Percentiles rank a stretch among this genome's conserved stretches.
Conservation (phyloP, 768 basidiomycete species). For the Leccinellum albellum region DNA sequence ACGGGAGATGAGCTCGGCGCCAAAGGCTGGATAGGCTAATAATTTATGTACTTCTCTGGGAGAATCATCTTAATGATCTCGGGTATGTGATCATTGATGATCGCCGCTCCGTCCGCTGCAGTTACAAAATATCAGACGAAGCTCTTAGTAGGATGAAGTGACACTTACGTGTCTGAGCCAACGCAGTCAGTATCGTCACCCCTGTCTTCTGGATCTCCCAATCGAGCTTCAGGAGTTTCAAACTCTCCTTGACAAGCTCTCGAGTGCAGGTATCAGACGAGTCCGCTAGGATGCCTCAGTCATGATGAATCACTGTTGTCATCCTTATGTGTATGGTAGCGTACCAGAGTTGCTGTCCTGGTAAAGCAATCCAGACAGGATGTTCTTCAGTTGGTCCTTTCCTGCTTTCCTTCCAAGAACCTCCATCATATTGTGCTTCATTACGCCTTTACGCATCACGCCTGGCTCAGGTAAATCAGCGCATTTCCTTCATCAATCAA, state of each 20-base stretch:
- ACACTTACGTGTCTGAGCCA: constrained; percentile 18
- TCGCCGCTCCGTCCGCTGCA: neutral
- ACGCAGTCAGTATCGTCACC: constrained; percentile 20
- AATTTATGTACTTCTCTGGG: neutral
- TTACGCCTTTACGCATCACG: constrained; percentile 13
- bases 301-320: too few relatives aligned
- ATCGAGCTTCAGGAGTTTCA: neutral
- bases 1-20: neutral
- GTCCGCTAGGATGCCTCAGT: constrained; percentile 5
- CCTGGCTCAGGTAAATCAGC: constrained; percentile 5
- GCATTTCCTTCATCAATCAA: neutral
- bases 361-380: constrained; percentile 19
- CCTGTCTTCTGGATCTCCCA: constrained; percentile 25
- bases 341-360: constrained; percentile 18
- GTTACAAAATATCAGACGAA: neutral
- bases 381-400: constrained; percentile 13
- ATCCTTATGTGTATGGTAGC: too few relatives aligned
- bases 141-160: neutral
- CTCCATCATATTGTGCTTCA: constrained; percentile 13
- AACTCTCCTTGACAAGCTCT: constrained; percentile 10
- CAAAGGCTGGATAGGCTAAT: neutral
- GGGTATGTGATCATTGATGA: neutral
- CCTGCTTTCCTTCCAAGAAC: constrained; percentile 17
- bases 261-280: constrained; percentile 7
- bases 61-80: neutral